Conservation (phyloP, 768 basidiomycete genomes). For the Hypsizygus marmoreus region DNA sequence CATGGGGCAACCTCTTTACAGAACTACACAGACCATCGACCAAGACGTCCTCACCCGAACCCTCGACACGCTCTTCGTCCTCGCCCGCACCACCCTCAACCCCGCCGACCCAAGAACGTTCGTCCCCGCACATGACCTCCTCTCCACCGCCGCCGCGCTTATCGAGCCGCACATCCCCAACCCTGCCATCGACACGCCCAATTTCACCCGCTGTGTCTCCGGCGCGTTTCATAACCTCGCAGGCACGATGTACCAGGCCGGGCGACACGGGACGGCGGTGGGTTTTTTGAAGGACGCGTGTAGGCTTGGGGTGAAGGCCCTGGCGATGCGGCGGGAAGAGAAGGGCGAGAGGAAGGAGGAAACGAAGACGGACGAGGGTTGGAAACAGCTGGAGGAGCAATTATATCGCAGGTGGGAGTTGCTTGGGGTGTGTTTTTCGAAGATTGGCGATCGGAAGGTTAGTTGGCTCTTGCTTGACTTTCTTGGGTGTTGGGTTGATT, state of each 20-base stretch:
- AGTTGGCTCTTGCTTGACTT: slow-evolving; percentile 18
- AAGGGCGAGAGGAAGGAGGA: slow-evolving; percentile 4
- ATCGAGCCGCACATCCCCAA: slow-evolving; percentile 26
- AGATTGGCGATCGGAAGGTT: slow-evolving; percentile 78
- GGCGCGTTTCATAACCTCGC: slow-evolving; percentile 73
- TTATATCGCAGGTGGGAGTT: slow-evolving; percentile 79
- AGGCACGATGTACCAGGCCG: slow-evolving; percentile 68
- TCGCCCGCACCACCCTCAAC: slow-evolving; percentile 47
- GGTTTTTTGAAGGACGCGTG: slow-evolving; percentile 70
- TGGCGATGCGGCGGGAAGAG: slow-evolving; percentile 30
- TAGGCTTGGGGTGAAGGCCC: slow-evolving; percentile 48
- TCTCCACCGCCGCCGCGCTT: slow-evolving; percentile 43
- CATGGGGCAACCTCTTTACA: slow-evolving; percentile 14
- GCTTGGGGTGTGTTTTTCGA: slow-evolving; percentile 75
- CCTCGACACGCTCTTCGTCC: slow-evolving; percentile 56
- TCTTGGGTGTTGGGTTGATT: slow-evolving; percentile 1
- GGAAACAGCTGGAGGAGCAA: slow-evolving; percentile 64
- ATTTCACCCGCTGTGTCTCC: slow-evolving; percentile 68
- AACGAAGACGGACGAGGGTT: slow-evolving; percentile 39
- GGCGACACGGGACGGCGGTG: slow-evolving; percentile 60
- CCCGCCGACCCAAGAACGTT: slow-evolving; percentile 48
- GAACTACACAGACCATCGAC: slow-evolving; percentile 20
- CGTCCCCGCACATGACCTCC: slow-evolving; percentile 44
- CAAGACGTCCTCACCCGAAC: slow-evolving; percentile 42
- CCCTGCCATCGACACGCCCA: slow-evolving; percentile 39